Evolutionary conservation across 1,139 yeast genomes (phyloP).

Genomic region (Yamadazyma spencermartinsiae): DNA sequence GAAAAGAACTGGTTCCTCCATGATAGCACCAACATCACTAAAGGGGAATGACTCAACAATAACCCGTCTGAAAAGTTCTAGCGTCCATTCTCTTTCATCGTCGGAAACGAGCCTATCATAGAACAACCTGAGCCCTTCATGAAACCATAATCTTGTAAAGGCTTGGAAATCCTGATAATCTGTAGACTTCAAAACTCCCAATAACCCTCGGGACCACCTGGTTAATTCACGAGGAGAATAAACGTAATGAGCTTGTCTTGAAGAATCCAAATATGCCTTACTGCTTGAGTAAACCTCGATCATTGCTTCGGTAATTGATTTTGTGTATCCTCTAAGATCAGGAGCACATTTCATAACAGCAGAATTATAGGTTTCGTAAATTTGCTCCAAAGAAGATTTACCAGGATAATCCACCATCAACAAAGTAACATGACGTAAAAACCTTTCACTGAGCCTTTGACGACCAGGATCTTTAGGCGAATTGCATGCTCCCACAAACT

Average conservation of each 20-base stretch:
- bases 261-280: conserved; percentile 30
- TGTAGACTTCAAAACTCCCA: conserved; percentile 50
- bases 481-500: conserved; percentile 93
- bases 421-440: conserved; percentile 67
- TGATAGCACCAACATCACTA: conserved; percentile 33
- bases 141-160: conserved; percentile 71
- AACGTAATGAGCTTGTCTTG: conserved; percentile 56
- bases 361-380: conserved; percentile 59
- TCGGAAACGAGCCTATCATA: conserved; percentile 62
- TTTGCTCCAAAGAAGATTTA: conserved; percentile 58
- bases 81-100: conserved; percentile 56
- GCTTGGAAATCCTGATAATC: conserved; percentile 38
- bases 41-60: conserved; percentile 50
- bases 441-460: conserved; percentile 55
- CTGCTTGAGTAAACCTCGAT: conserved; percentile 57
- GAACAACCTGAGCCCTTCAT: conserved; percentile 78
- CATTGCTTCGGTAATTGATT: conserved; percentile 64
- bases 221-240: conserved; percentile 93
- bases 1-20: conserved; percentile 56
- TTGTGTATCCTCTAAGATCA: conserved; percentile 53
- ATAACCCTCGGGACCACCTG: conserved; percentile 81
- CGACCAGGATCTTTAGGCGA: conserved; percentile 86
- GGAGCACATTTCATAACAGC: conserved; percentile 69
- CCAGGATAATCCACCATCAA: conserved; percentile 84
- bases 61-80: conserved; percentile 37